Percentiles rank a stretch among this genome's conserved stretches.
Evolutionary conservation across 108 stramenopile genomes (phyloP).

Genomic region (Mayamaea pseudoterrestris): DNA sequence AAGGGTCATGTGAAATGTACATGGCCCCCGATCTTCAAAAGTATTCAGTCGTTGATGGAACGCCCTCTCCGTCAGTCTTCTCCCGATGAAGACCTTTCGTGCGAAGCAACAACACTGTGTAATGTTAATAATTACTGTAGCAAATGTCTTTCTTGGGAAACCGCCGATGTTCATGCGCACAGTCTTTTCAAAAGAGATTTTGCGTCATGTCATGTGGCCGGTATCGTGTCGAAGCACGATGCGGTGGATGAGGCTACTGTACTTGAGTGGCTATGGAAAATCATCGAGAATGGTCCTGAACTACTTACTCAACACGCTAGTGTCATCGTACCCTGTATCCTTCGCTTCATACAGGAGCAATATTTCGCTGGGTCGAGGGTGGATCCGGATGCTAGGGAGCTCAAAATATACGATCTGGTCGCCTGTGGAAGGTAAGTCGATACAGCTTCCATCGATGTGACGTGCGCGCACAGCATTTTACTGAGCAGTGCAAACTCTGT

Average conservation of each 20-base stretch:
- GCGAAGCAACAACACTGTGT: too few species aligned
- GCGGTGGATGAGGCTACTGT: conserved; percentile 39
- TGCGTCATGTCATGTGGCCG: too few species aligned
- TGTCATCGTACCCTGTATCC: conserved; percentile 61
- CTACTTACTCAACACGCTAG: conserved; percentile 56
- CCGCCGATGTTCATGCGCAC: too few species aligned
- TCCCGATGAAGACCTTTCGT: too few species aligned
- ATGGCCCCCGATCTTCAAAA: conserved; percentile 43
- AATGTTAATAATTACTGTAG: too few species aligned
- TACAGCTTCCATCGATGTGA: too few species aligned
- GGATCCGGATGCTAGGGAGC: conserved; percentile 60
- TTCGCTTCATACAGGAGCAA: conserved; percentile 59
- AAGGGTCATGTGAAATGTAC: conserved; percentile 28
- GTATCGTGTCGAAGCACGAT: conserved; percentile 35
- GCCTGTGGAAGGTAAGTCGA: not conserved
- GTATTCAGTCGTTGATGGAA: conserved; percentile 31
- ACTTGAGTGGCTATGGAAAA: conserved; percentile 48
- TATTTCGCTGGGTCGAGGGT: conserved; percentile 53
- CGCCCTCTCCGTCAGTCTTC: conserved; percentile 2
- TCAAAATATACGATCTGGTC: conserved; percentile 20
- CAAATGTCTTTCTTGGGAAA: too few species aligned
- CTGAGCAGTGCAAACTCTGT: too few species aligned
- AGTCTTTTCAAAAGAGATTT: too few species aligned
- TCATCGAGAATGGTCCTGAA: conserved; percentile 42
- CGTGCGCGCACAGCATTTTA: too few species aligned